These are phyloP conservation scores for Neonectria hederae DNA, from an alignment of 2,329 filamentous ascomycete genomes.

Conservation along the genomic window DNA sequence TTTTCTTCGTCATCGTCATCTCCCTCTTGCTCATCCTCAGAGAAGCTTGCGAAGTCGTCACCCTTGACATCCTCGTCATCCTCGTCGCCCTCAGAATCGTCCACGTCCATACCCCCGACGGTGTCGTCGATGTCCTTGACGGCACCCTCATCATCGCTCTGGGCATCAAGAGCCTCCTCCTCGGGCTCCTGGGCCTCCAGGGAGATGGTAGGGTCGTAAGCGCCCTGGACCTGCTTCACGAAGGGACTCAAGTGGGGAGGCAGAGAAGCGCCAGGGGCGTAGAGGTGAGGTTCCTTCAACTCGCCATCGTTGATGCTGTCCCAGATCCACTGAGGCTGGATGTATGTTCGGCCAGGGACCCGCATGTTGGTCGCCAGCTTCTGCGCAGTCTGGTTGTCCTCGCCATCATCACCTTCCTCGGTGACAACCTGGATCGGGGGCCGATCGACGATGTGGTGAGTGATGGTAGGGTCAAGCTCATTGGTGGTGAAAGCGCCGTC, in stretches of 20 bases:
- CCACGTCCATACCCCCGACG: slow-evolving; percentile 60
- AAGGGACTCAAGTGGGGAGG: slow-evolving; percentile 97
- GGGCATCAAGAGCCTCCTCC: slow-evolving; percentile 79
- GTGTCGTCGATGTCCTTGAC: slow-evolving; percentile 53
- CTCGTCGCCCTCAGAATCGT: slow-evolving; percentile 57
- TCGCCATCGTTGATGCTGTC: slow-evolving; percentile 94
- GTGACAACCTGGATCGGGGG: slow-evolving; percentile 74
- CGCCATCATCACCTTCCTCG: slow-evolving; percentile 58
- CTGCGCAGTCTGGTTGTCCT: slow-evolving; percentile 70
- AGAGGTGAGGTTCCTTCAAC: slow-evolving; percentile 85
- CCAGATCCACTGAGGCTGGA: slow-evolving; percentile 99
- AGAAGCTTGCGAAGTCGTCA: slow-evolving; percentile 60
- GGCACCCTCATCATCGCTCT: slow-evolving; percentile 61
- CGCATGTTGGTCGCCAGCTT: slow-evolving; percentile 71
- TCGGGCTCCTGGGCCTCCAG: slow-evolving; percentile 90
- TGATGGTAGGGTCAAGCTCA: slow-evolving; percentile 88
- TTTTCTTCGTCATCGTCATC: slow-evolving; percentile 65
- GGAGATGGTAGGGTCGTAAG: slow-evolving; percentile 89
- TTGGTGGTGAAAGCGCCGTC: slow-evolving; percentile 92
- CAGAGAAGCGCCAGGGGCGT: slow-evolving; percentile 87
- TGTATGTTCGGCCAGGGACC: slow-evolving; percentile 89
- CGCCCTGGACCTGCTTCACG: slow-evolving; percentile 85
- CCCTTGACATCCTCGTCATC: slow-evolving; percentile 59
- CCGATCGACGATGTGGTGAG: slow-evolving; percentile 94
- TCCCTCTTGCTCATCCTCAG: slow-evolving; percentile 55